Base-by-base conservation (phyloP, 805 yeast species). In the Metschnikowia drakensbergensis region DNA sequence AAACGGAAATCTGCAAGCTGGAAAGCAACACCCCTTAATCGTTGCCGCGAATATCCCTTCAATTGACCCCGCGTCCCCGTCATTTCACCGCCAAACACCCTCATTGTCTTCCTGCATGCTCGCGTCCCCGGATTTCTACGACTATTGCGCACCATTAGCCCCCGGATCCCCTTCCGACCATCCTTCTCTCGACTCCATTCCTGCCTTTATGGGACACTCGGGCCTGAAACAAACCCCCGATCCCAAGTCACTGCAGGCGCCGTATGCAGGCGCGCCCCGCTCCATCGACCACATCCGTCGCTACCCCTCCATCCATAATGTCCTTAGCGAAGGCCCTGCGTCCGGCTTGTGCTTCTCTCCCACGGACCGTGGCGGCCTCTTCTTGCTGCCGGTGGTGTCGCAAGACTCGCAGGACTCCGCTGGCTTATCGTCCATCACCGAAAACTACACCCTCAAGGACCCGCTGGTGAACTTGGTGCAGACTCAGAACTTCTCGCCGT, bases 381-480 rank as follows among this genome's bases (percentile, higher is more conserved):
- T 51, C 25, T 51, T 57, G 50, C 60, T 57, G 58, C 60, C 60
- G 3, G 52, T 57, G 10, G 45, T 45, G 27, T 55, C 58, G 5
- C 46, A 38, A 6, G 37, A 48, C 26, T 45, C 53, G 7, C 34
- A 29, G 40, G 17, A 26, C 6, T 44, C 50, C 3, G 35, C n/a
- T 3, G 37, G 30, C 11, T 7, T 39, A 2, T 34, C 57, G 5
- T 53, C 57, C 5, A 52, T 54, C 25, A 56, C 60, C 7, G 52
- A 49, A 37, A 50, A 54, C 43, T 56, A 48, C 48, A 54, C 57
- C 11, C 45, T 54, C 27, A 46, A 43, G 36, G 60, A 56, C 25
- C 55, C 60, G 5, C 50, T 47, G 48, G 58, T 51, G 6, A 48
- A 48, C 33, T 50, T 42, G 23, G 39, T 49, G 13, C 33, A 37